A percentile compares a stretch with the other conserved stretches of the same genome.
These are phyloP conservation scores for Skeletonema grethae DNA, from an alignment of 108 stramenopile genomes.

Conservation along the genomic window DNA sequence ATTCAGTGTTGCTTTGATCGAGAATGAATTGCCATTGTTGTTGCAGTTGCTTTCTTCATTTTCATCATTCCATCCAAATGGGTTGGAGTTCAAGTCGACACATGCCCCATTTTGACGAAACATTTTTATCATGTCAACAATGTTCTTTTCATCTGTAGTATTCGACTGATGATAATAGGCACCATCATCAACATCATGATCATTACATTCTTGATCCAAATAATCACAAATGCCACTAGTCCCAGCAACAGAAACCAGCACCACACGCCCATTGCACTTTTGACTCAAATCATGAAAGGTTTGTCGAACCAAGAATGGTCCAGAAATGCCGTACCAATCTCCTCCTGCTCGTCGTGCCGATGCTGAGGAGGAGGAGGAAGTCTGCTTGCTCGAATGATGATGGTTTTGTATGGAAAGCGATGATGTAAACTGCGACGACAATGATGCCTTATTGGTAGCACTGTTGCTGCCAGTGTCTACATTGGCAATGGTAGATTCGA, in stretches of 20 bases:
- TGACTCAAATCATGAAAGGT: conserved; percentile 30
- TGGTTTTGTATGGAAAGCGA: neutral
- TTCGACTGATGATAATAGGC: neutral
- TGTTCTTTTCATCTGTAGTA: neutral
- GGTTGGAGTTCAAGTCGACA: conserved; percentile 31
- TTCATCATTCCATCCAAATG: conserved; percentile 41
- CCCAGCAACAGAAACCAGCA: conserved; percentile 31
- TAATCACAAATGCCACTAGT: conserved; percentile 19
- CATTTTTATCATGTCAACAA: neutral
- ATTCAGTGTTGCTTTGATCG: conserved; percentile 14
- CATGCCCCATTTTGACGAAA: conserved; percentile 27
- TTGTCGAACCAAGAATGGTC: conserved; percentile 25
- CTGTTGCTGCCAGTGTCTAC: neutral
- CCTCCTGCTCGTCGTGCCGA: conserved; percentile 6
- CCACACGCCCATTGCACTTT: conserved; percentile 34
- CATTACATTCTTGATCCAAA: conserved; percentile 5
- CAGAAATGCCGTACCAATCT: conserved; percentile 27
- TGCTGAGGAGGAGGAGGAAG: neutral
- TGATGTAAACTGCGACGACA: neutral
- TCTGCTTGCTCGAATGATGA: neutral
- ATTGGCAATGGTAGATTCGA: conserved; percentile 15
- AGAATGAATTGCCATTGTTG: neutral
- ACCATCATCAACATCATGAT: neutral
- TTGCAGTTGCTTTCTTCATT: neutral
- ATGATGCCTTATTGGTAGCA: neutral